These are phyloP conservation scores for Tetrapyrgos nigripes DNA, from an alignment of 1,284 basidiomycete species.

Conservation along the genomic window DNA sequence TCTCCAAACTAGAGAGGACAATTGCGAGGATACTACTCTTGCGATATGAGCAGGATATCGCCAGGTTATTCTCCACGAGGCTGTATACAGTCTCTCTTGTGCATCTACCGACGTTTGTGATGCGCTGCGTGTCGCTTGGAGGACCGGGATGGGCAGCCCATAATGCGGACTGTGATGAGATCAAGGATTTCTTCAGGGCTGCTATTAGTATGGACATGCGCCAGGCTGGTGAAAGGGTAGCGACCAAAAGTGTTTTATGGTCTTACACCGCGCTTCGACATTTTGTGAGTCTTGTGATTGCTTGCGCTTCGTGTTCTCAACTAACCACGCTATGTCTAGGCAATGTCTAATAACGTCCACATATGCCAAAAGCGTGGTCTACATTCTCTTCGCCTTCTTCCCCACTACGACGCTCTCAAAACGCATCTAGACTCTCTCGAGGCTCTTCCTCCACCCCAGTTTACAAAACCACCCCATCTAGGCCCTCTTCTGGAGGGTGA, in stretches of 20 bases:
- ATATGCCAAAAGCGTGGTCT: conserved; percentile 68
- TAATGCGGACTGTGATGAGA: conserved; percentile 68
- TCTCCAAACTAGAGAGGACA: conserved; percentile 65
- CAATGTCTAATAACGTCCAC: conserved; percentile 68
- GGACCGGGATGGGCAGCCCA: conserved; percentile 71
- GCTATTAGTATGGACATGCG: conserved; percentile 74
- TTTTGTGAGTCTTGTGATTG: conserved; percentile 55
- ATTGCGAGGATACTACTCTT: conserved; percentile 68
- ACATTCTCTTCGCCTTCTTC: conserved; percentile 67
- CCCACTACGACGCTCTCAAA: conserved; percentile 62
- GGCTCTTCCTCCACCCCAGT: conserved; percentile 55
- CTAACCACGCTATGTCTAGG: conserved; percentile 41
- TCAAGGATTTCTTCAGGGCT: conserved; percentile 74
- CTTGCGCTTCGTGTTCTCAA: background rate
- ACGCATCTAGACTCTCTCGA: conserved; percentile 65
- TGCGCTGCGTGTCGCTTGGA: conserved; percentile 62
- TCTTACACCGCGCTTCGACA: conserved; percentile 75
- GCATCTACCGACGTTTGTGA: conserved; percentile 68
- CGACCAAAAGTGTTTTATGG: conserved; percentile 78
- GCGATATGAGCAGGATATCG: conserved; percentile 74
- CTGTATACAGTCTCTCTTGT: conserved; percentile 65
- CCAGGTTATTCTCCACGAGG: conserved; percentile 71
- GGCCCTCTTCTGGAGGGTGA: conserved; percentile 61
- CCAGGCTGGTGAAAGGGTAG: conserved; percentile 74
- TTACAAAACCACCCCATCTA: conserved; percentile 68